Conservation (phyloP, 768 basidiomycete genomes). For the Wakefieldia striispora region DNA sequence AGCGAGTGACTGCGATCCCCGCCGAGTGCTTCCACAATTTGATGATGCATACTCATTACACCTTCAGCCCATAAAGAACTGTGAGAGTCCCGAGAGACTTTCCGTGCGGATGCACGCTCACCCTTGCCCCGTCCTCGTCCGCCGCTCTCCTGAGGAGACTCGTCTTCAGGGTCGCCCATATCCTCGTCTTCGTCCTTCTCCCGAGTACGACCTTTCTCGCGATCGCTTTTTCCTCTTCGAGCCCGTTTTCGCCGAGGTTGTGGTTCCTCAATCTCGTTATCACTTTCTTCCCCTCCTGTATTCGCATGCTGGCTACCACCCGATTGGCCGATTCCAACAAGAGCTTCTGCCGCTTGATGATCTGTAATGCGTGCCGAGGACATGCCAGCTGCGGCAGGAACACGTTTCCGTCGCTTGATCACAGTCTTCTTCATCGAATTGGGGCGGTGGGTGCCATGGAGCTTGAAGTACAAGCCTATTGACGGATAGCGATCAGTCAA, state of each 20-base stretch:
- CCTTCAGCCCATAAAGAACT: slow-evolving; percentile 34
- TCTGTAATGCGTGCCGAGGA: slow-evolving; percentile 62
- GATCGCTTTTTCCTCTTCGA: slow-evolving; percentile 38
- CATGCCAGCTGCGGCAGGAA: slow-evolving; percentile 73
- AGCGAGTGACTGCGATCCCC: slow-evolving; percentile 34
- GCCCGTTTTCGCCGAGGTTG: slow-evolving; percentile 62
- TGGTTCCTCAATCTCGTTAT: slow-evolving; percentile 37
- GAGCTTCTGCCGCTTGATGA: slow-evolving; percentile 85
- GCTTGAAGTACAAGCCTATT: slow-evolving; percentile 94
- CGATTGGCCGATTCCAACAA: slow-evolving; percentile 75
- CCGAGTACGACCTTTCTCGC: slow-evolving; percentile 36
- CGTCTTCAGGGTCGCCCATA: slow-evolving; percentile 45
- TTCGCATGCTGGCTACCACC: slow-evolving; percentile 35
- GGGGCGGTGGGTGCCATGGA: slow-evolving; percentile 95
- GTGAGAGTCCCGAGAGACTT: slow-evolving; percentile 36
- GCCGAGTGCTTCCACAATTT: slow-evolving; percentile 34
- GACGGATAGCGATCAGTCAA: slow-evolving; percentile 18
- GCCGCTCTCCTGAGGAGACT: slow-evolving; percentile 31
- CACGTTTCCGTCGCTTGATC: slow-evolving; percentile 97
- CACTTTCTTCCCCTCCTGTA: slow-evolving; percentile 41
- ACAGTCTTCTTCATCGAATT: slow-evolving; percentile 99
- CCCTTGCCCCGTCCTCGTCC: slow-evolving; percentile 35
- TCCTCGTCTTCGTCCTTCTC: slow-evolving; percentile 46
- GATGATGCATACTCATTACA: slow-evolving; percentile 34
- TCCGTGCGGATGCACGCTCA: slow-evolving; percentile 36